Percentiles rank a stretch among this genome's conserved stretches.
Evolutionary conservation across 2,329 filamentous ascomycete species (phyloP).

Genomic region (Penicillium crustosum): DNA sequence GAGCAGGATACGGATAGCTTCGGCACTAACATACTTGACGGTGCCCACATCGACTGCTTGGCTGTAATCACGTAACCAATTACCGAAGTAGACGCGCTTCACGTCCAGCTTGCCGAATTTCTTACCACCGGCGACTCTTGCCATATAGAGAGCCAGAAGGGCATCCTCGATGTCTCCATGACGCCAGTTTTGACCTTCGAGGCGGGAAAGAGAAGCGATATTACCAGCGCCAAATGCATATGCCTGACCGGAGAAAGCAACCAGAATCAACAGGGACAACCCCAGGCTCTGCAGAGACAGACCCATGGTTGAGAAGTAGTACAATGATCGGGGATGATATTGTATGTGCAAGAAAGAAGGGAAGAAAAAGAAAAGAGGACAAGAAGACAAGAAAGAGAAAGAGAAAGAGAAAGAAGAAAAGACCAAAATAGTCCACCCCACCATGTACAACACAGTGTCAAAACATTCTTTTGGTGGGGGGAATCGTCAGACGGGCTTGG

Average conservation of each 20-base stretch:
- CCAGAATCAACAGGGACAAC: conserved; percentile 54
- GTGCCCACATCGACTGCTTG: conserved; percentile 93
- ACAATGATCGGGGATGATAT: neutral
- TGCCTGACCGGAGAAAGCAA: conserved; percentile 66
- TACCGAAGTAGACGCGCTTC: conserved; percentile 90
- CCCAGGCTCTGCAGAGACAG: conserved; percentile 20
- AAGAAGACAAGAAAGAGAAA: neutral
- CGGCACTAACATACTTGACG: conserved; percentile 83
- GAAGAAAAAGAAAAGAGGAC: neutral
- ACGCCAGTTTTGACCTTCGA: conserved; percentile 85
- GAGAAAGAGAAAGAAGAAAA: neutral
- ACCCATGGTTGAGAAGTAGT: conserved; percentile 19
- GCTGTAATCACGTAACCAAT: conserved; percentile 91
- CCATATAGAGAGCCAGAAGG: conserved; percentile 70
- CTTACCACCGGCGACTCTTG: conserved; percentile 65
- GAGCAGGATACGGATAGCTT: conserved; percentile 85
- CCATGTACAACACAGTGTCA: conserved; percentile 9
- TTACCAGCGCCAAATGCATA: conserved; percentile 86
- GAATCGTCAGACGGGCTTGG: conserved; percentile 1
- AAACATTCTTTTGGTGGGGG: conserved; percentile 12
- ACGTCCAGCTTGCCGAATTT: conserved; percentile 88
- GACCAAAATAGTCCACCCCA: conserved; percentile 3
- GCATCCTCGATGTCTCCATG: conserved; percentile 94
- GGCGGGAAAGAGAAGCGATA: conserved; percentile 75
- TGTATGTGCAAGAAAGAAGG: neutral